Percentiles rank a stretch among this genome's conserved stretches.
phyloP scores from a whole-genome alignment of 169 alveolate genomes.

The Plasmodium relictum region DNA sequence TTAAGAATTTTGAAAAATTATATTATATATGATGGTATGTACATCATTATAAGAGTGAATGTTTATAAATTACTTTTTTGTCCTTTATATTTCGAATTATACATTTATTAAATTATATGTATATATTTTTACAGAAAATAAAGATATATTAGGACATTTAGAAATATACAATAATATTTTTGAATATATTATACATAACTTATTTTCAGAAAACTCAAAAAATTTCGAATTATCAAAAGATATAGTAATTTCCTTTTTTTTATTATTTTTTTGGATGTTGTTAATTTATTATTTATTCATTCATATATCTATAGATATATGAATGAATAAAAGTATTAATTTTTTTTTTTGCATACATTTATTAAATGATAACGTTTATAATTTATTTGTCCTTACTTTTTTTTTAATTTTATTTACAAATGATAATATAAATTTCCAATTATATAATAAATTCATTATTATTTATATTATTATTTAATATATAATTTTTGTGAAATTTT shows the following conservation, averaged over 20 bases:
- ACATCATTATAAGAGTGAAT: background rate
- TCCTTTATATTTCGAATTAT: background rate
- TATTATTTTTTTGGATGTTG: background rate
- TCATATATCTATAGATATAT: background rate
- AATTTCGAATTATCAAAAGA: conserved; percentile 55
- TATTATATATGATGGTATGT: conserved; percentile 28
- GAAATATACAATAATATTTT: conserved; percentile 49
- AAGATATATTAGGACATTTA: conserved; percentile 14
- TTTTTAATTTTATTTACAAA: too few relatives aligned
- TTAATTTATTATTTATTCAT: background rate
- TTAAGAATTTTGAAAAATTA: conserved; percentile 35
- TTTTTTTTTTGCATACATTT: background rate
- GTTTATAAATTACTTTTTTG: background rate
- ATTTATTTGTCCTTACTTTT: too few relatives aligned
- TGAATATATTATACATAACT: conserved; percentile 18
- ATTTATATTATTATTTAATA: too few relatives aligned
- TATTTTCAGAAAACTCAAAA: conserved; percentile 22
- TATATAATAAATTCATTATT: too few relatives aligned
- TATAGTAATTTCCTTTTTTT: conserved; percentile 34
- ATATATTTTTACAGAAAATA: conserved; percentile 17
- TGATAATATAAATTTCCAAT: too few relatives aligned
- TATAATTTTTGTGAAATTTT: background rate
- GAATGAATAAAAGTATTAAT: background rate
- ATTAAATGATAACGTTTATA: too few relatives aligned
- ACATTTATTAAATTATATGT: background rate